phyloP scores from a whole-genome alignment of 2,329 filamentous ascomycete species.

The Hypoxylon sp. region DNA sequence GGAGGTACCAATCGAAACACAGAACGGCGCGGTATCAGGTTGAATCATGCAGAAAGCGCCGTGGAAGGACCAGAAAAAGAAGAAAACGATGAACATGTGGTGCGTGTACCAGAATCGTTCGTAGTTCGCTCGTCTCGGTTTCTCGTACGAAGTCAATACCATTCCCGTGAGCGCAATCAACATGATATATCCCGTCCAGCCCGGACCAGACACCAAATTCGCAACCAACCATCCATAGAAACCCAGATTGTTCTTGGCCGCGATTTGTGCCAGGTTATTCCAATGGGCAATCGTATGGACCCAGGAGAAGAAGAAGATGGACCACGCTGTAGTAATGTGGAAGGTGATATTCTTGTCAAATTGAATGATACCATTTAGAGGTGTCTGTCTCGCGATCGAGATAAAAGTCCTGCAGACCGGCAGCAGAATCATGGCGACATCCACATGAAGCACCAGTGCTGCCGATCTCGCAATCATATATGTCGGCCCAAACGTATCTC shows the following conservation, averaged over 20 bases:
- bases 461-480: constrained; percentile 83
- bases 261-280: constrained; percentile 86
- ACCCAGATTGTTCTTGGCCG: constrained; percentile 81
- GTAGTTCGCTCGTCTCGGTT: constrained; percentile 84
- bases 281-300: constrained; percentile 89
- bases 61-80: constrained; percentile 92
- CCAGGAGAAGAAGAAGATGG: constrained; percentile 90
- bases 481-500: constrained; percentile 80
- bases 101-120: constrained; percentile 94
- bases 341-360: constrained; percentile 93
- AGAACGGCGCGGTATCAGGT: constrained; percentile 84
- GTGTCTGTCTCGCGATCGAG: constrained; percentile 83
- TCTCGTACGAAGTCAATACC: constrained; percentile 82
- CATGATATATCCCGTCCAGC: constrained; percentile 92
- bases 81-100: constrained; percentile 90
- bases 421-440: constrained; percentile 83
- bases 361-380: constrained; percentile 87
- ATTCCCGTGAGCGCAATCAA: constrained; percentile 83
- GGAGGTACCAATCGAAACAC: constrained; percentile 75
- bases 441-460: constrained; percentile 84
- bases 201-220: constrained; percentile 84
- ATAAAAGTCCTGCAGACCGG: constrained; percentile 89
- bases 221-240: constrained; percentile 83
- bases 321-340: constrained; percentile 88
- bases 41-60: constrained; percentile 94